Conservation (phyloP, 306 rosid genomes). For the Herpetospermum pedunculosum region DNA sequence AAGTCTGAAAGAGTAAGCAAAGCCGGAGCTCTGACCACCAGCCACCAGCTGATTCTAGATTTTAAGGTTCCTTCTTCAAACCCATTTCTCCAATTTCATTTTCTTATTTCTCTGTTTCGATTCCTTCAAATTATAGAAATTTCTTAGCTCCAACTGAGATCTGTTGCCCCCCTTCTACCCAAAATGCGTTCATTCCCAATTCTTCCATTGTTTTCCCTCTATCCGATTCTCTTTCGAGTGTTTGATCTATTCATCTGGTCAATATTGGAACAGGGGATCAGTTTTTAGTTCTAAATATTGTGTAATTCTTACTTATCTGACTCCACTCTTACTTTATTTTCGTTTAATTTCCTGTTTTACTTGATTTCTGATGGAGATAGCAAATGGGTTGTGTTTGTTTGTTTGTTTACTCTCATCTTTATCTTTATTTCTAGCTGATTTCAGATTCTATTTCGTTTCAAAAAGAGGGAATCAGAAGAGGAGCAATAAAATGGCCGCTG, state of each 20-base stretch:
- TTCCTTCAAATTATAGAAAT: not conserved
- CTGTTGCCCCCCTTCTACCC: not conserved
- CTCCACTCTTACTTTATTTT: not conserved
- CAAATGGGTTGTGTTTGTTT: not conserved
- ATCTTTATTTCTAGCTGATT: not conserved
- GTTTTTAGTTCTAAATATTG: not conserved
- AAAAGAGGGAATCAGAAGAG: not conserved
- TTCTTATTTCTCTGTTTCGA: not conserved
- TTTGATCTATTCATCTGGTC: not conserved
- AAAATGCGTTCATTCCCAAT: not conserved
- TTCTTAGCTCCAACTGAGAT: not conserved
- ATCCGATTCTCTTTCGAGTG: not conserved
- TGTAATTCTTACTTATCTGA: not conserved
- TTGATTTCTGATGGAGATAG: conserved; percentile 1
- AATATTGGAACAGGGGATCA: not conserved
- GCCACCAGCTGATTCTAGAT: no score
- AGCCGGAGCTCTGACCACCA: conserved; percentile 1
- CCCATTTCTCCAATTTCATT: not conserved
- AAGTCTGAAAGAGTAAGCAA: conserved; percentile 2
- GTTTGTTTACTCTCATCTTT: not conserved
- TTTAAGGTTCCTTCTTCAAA: not conserved
- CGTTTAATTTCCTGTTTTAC: not conserved
- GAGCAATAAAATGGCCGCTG: conserved; percentile 36
- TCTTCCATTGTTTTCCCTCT: not conserved
- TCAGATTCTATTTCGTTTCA: not conserved